A percentile compares a stretch with the other conserved stretches of the same genome.
These are phyloP conservation scores for Speleostelium caveatum DNA, from an alignment of 78 protist genomes.

Conservation along the genomic window DNA sequence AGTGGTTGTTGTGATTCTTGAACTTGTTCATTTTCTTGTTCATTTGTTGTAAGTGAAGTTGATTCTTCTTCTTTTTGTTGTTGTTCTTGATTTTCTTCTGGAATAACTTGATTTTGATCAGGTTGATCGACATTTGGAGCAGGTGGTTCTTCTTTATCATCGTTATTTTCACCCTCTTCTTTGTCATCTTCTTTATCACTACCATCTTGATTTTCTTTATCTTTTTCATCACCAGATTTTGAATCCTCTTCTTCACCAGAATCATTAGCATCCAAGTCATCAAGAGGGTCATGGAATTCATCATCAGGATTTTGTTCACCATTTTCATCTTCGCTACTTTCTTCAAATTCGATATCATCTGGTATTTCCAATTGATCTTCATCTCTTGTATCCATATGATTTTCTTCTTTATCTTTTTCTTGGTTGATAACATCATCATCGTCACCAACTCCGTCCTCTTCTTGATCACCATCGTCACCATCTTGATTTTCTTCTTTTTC, in stretches of 20 bases:
- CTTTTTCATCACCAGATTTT: constrained; percentile 31
- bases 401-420: constrained; percentile 74
- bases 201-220: constrained; percentile 57
- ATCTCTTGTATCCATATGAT: constrained; percentile 56
- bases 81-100: constrained; percentile 46
- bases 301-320: constrained; percentile 52
- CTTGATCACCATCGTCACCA: constrained; percentile 58
- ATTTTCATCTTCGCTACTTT: constrained; percentile 60
- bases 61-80: constrained; percentile 6
- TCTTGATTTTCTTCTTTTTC: constrained; percentile 44
- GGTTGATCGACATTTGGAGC: constrained; percentile 28
- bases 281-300: constrained; percentile 20
- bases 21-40: constrained; percentile 50
- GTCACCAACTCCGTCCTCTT: constrained; percentile 67
- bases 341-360: constrained; percentile 59
- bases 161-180: constrained; percentile 39
- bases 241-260: constrained; percentile 29
- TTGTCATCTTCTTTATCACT: constrained; percentile 17
- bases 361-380: constrained; percentile 79
- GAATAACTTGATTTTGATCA: constrained; percentile 35
- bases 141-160: constrained; percentile 71
- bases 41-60: constrained; percentile 51
- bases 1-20: constrained; percentile 70
- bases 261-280: constrained; percentile 33
- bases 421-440: constrained; percentile 35